Evolutionary conservation across 1,139 yeast species (phyloP).

Genomic region (Geotrichum candidum): DNA sequence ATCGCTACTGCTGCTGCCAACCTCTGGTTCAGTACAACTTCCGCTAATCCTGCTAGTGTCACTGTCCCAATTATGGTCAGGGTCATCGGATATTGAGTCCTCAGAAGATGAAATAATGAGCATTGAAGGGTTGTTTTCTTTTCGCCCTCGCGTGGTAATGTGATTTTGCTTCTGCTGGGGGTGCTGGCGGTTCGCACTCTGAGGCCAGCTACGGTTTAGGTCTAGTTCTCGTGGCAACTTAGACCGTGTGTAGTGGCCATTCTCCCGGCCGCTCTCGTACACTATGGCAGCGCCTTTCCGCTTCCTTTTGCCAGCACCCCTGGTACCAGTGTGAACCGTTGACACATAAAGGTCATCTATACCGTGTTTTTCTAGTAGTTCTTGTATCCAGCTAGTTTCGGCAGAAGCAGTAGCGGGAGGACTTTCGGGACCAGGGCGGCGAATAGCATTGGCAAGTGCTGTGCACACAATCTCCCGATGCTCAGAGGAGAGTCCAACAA

Average conservation of each 20-base stretch:
- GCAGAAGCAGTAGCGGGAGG: neutral
- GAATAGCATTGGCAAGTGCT: neutral
- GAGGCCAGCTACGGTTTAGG: neutral
- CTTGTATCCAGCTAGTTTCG: neutral
- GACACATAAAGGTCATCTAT: neutral
- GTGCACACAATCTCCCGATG: conserved; percentile 2
- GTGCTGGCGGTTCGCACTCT: neutral
- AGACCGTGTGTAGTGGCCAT: neutral
- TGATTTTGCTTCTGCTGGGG: neutral
- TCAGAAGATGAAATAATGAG: too few relatives aligned
- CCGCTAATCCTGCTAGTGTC: too few relatives aligned
- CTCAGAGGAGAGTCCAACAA: neutral
- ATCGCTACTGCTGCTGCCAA: neutral
- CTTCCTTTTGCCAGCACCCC: neutral
- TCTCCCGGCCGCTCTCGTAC: neutral
- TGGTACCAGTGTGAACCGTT: neutral
- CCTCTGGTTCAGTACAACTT: too few relatives aligned
- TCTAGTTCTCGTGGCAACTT: neutral
- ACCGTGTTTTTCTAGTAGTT: neutral
- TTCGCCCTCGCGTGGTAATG: too few relatives aligned
- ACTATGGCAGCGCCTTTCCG: neutral
- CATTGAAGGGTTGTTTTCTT: too few relatives aligned
- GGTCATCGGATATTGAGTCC: too few relatives aligned
- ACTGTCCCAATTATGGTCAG: too few relatives aligned
- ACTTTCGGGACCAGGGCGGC: neutral